Conservation (phyloP, 2,329 filamentous ascomycete species). For the Ophiosphaerella narmari region DNA sequence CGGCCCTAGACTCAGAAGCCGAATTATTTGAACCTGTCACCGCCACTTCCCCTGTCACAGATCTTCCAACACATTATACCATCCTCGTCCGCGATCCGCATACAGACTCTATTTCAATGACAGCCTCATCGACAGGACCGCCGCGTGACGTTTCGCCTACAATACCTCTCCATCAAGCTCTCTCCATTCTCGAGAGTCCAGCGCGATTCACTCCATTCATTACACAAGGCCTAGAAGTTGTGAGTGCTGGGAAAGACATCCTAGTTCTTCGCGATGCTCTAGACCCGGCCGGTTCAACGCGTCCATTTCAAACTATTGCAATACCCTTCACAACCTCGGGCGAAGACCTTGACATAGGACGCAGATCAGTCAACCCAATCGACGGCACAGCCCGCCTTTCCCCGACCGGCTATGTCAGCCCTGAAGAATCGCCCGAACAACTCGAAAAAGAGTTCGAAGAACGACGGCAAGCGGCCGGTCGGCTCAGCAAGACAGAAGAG, state of each 20-base stretch:
- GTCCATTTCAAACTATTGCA: conserved; percentile 9
- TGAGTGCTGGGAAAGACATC: conserved; percentile 35
- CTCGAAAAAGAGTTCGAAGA: conserved; percentile 30
- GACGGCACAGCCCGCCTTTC: conserved; percentile 41
- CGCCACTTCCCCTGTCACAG: not conserved
- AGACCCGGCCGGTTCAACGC: conserved; percentile 8
- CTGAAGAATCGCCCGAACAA: conserved; percentile 28
- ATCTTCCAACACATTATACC: conserved; percentile 22
- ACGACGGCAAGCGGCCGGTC: conserved; percentile 24
- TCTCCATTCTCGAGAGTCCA: conserved; percentile 31
- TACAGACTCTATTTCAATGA: conserved; percentile 30
- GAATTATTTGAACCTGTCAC: not conserved
- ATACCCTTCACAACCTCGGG: not conserved
- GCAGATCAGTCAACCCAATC: conserved; percentile 35
- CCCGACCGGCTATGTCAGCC: conserved; percentile 41
- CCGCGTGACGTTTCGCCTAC: conserved; percentile 17
- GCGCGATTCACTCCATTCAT: conserved; percentile 40
- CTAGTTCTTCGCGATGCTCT: conserved; percentile 34
- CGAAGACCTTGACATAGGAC: not conserved
- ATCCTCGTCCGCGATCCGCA: conserved; percentile 35
- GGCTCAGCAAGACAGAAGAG: conserved; percentile 3
- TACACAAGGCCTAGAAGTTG: conserved; percentile 28
- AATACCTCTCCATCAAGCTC: conserved; percentile 34
- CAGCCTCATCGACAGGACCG: conserved; percentile 25
- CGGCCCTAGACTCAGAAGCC: not conserved